phyloP scores from a whole-genome alignment of 2,329 filamentous ascomycete species.

The Verticillium nubilum region DNA sequence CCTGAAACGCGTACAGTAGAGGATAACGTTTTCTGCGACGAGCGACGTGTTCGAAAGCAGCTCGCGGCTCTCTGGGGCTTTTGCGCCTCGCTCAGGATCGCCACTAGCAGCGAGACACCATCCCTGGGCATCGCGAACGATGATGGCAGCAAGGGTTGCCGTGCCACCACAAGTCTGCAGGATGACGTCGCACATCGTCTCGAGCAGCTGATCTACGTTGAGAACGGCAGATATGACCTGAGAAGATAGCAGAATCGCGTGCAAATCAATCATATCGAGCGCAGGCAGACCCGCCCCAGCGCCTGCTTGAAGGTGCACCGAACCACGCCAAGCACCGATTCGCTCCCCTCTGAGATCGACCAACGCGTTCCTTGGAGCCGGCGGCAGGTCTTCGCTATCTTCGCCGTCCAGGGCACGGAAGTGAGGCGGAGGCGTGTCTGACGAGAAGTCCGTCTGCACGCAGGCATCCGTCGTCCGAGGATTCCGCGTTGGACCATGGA shows the following conservation, averaged over 20 bases:
- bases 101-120: slow-evolving; percentile 74
- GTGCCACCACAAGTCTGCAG: slow-evolving; percentile 68
- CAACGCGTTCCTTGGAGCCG: slow-evolving; percentile 34
- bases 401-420: slow-evolving; percentile 41
- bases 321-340: slow-evolving; percentile 59
- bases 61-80: slow-evolving; percentile 1
- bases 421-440: slow-evolving; percentile 46
- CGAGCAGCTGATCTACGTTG: slow-evolving; percentile 67
- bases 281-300: slow-evolving; percentile 61
- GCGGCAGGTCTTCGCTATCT: slow-evolving; percentile 34
- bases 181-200: slow-evolving; percentile 78
- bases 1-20: slow-evolving; percentile 72
- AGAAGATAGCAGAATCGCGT: slow-evolving; percentile 71
- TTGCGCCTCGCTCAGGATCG: slow-evolving; percentile 61
- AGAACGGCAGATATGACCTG: slow-evolving; percentile 77
- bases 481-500: slow-evolving; percentile 56
- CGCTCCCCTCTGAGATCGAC: slow-evolving; percentile 51
- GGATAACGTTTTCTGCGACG: slow-evolving; percentile 70
- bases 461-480: slow-evolving; percentile 55
- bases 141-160: slow-evolving; percentile 66
- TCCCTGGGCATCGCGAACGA: slow-evolving; percentile 57
- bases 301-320: slow-evolving; percentile 49
- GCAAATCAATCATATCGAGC: slow-evolving; percentile 77
- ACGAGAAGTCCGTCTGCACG: slow-evolving; percentile 66
- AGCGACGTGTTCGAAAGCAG: slow-evolving; percentile 46